These are phyloP conservation scores for Fusarium heterosporum DNA, from an alignment of 2,329 filamentous ascomycete genomes.

Conservation along the genomic window DNA sequence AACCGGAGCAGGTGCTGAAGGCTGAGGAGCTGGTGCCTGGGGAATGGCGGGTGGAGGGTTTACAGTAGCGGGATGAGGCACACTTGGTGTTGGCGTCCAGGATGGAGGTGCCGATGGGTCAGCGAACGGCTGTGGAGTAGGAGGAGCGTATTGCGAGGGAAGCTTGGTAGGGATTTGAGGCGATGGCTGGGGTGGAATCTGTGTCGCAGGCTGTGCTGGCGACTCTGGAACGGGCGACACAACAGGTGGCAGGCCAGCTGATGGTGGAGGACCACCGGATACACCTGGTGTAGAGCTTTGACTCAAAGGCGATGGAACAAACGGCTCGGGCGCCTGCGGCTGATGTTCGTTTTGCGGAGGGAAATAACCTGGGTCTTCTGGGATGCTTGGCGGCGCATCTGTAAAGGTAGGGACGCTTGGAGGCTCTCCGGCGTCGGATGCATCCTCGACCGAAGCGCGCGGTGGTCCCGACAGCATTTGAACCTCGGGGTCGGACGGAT, in stretches of 20 bases:
- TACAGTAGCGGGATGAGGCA: conserved; percentile 33
- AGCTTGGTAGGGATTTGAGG: conserved; percentile 46
- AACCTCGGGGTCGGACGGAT: conserved; percentile 74
- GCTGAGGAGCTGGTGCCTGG: conserved; percentile 24
- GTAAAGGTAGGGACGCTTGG: conserved; percentile 45
- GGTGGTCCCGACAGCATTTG: conserved; percentile 58
- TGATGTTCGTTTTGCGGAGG: conserved; percentile 41
- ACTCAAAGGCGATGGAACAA: conserved; percentile 53
- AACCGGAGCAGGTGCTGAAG: conserved; percentile 26
- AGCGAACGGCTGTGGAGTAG: conserved; percentile 34
- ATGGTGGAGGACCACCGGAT: conserved; percentile 37
- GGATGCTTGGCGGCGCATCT: conserved; percentile 43
- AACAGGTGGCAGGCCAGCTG: conserved; percentile 23
- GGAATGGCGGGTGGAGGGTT: conserved; percentile 42
- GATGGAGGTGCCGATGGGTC: conserved; percentile 38
- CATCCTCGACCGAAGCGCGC: conserved; percentile 65
- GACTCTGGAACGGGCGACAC: conserved; percentile 23
- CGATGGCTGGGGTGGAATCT: conserved; percentile 47
- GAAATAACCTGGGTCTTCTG: conserved; percentile 52
- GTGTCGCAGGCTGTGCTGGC: conserved; percentile 32
- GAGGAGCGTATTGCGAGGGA: conserved; percentile 42
- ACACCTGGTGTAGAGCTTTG: conserved; percentile 44
- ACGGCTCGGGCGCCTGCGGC: conserved; percentile 43
- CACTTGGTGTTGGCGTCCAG: conserved; percentile 42
- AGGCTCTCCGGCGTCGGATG: conserved; percentile 58